phyloP scores from a whole-genome alignment of 805 yeast genomes.

The Yarrowia osloensis region DNA sequence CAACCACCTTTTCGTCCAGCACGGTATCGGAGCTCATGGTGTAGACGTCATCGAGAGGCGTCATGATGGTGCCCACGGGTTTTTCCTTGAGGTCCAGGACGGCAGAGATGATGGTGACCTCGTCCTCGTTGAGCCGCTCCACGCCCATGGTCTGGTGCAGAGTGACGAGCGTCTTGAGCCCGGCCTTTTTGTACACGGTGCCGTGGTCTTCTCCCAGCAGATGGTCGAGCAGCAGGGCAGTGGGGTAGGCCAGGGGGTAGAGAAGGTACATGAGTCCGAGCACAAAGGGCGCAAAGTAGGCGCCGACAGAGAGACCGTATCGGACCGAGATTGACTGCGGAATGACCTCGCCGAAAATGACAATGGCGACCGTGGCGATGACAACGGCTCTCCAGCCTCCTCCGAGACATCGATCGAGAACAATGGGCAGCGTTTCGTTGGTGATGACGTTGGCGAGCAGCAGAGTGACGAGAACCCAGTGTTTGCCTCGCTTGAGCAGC shows the following conservation, averaged over 20 bases:
- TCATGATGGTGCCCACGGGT: constrained; percentile 83
- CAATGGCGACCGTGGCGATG: constrained; percentile 88
- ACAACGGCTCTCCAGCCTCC: constrained; percentile 98
- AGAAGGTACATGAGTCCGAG: constrained; percentile 77
- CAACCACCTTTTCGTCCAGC: constrained; percentile 80
- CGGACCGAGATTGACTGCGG: constrained; percentile 94
- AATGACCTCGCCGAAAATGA: constrained; percentile 92
- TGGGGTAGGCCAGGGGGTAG: constrained; percentile 93
- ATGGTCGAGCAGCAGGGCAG: constrained; percentile 75
- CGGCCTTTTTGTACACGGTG: constrained; percentile 87
- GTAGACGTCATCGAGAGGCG: constrained; percentile 87
- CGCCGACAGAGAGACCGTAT: constrained; percentile 88
- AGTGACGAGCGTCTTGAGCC: constrained; percentile 89
- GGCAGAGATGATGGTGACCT: constrained; percentile 92
- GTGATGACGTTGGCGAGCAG: constrained; percentile 86
- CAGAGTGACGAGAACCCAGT: constrained; percentile 92
- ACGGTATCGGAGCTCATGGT: constrained; percentile 83
- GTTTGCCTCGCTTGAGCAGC: constrained; percentile 81
- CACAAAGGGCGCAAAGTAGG: constrained; percentile 88
- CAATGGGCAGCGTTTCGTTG: constrained; percentile 92
- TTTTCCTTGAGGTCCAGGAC: constrained; percentile 93
- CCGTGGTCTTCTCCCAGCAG: constrained; percentile 95
- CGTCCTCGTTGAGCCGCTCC: constrained; percentile 89
- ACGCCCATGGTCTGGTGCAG: constrained; percentile 94
- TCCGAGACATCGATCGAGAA: constrained; percentile 86